phyloP scores from a whole-genome alignment of 2,329 filamentous ascomycete genomes.

The Ophiocordyceps unilateralis region DNA sequence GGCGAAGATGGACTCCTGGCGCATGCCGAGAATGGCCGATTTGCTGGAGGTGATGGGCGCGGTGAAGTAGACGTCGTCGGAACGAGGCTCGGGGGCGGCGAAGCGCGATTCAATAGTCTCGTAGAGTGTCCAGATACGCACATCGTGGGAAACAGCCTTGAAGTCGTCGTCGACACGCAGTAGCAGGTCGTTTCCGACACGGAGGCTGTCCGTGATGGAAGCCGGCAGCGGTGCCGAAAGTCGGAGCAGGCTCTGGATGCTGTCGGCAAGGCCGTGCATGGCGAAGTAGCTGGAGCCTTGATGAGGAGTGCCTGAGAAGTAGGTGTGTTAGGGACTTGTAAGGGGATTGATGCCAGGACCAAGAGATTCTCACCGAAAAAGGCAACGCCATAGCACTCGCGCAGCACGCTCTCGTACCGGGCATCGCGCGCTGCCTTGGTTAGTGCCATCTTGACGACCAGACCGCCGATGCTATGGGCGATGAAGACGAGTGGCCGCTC shows the following conservation, averaged over 20 bases:
- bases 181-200: constrained; percentile 30
- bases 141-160: constrained; percentile 35
- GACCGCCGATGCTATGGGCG: constrained; percentile 42
- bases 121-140: constrained; percentile 45
- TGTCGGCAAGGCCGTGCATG: constrained; percentile 34
- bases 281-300: constrained; percentile 46
- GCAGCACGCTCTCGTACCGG: constrained; percentile 25
- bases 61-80: constrained; percentile 35
- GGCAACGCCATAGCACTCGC: constrained; percentile 41
- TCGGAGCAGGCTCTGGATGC: constrained; percentile 34
- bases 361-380: constrained; percentile 32
- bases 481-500: constrained; percentile 40
- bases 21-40: constrained; percentile 31
- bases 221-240: constrained; percentile 31
- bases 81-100: constrained; percentile 8
- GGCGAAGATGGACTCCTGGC: constrained; percentile 33
- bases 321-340: not conserved
- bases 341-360: not conserved
- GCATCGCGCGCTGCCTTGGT: constrained; percentile 24
- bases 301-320: constrained; percentile 34
- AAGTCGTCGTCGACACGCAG: constrained; percentile 36
- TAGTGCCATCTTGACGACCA: constrained; percentile 40
- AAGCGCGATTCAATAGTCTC: constrained; percentile 43
- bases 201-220: constrained; percentile 31
- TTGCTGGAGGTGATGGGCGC: constrained; percentile 42